Evolutionary conservation across 495 filamentous ascomycete species (phyloP).

Genomic region (Achaetomiella virescens): DNA sequence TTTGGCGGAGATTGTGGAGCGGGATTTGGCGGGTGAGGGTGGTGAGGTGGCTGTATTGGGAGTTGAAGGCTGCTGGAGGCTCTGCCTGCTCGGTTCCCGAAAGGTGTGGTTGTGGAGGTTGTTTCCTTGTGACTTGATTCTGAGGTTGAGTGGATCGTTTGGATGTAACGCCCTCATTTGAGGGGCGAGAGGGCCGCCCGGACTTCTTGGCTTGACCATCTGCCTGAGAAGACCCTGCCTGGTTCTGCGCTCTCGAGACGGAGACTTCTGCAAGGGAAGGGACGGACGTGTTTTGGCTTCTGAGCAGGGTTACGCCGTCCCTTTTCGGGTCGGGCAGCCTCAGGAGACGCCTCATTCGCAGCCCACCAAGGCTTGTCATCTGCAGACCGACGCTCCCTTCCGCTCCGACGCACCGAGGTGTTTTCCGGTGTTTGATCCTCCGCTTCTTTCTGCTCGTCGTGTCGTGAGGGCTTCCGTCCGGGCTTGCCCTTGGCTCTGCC

Average conservation of each 20-base stretch:
- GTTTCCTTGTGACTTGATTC: neutral
- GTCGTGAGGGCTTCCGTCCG: neutral
- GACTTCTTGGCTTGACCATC: conserved; percentile 7
- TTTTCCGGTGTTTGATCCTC: neutral
- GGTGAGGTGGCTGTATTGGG: conserved; percentile 35
- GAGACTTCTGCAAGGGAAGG: conserved; percentile 22
- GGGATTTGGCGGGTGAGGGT: conserved; percentile 37
- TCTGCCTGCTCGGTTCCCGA: neutral
- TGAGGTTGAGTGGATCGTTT: neutral
- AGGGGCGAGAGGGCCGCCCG: neutral
- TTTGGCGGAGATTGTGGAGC: conserved; percentile 38
- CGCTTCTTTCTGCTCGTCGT: neutral
- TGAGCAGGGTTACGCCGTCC: neutral
- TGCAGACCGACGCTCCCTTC: conserved; percentile 16
- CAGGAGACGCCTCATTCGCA: neutral
- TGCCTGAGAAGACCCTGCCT: neutral
- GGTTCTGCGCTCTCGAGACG: conserved; percentile 22
- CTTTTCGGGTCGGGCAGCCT: neutral
- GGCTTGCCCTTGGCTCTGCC: neutral
- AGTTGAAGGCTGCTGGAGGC: neutral
- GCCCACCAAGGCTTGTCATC: conserved; percentile 13
- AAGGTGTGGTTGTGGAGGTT: conserved; percentile 8
- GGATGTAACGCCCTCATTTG: neutral
- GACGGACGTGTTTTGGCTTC: conserved; percentile 15
- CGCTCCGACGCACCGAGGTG: conserved; percentile 5